phyloP scores from a whole-genome alignment of 345 rosid genomes.

The Eutrema heterophyllum region DNA sequence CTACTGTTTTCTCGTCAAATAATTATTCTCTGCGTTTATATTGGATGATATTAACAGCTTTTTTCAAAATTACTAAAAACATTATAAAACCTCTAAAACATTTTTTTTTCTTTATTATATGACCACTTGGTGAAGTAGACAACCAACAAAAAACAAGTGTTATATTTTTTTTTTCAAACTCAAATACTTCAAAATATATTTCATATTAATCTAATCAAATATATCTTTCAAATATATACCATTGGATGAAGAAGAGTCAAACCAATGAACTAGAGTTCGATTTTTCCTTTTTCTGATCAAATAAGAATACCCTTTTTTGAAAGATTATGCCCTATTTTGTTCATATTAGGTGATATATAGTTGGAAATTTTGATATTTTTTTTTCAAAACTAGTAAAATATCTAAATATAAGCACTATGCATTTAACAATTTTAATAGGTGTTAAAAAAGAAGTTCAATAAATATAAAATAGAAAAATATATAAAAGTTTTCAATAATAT shows the following conservation, averaged over 20 bases:
- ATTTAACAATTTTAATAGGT: neutral
- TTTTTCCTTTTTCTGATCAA: neutral
- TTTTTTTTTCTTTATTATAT: neutral
- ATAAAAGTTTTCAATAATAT: neutral
- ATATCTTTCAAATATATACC: neutral
- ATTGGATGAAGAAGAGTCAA: neutral
- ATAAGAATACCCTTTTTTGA: no score
- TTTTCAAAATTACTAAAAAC: neutral
- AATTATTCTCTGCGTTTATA: neutral
- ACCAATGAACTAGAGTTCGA: neutral
- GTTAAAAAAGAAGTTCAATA: neutral
- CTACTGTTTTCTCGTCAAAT: neutral
- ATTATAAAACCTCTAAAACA: neutral
- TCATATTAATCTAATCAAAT: neutral
- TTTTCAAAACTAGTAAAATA: neutral
- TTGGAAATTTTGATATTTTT: neutral
- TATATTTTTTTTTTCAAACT: neutral
- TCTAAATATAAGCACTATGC: neutral
- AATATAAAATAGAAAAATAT: neutral
- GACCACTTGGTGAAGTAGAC: neutral
- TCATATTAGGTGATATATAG: neutral
- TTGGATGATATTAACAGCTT: neutral
- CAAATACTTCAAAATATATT: neutral
- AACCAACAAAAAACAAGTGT: neutral
- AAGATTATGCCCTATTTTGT: neutral